Evolutionary conservation across 768 basidiomycete species (phyloP).

Genomic region (Termitomyces sp.): DNA sequence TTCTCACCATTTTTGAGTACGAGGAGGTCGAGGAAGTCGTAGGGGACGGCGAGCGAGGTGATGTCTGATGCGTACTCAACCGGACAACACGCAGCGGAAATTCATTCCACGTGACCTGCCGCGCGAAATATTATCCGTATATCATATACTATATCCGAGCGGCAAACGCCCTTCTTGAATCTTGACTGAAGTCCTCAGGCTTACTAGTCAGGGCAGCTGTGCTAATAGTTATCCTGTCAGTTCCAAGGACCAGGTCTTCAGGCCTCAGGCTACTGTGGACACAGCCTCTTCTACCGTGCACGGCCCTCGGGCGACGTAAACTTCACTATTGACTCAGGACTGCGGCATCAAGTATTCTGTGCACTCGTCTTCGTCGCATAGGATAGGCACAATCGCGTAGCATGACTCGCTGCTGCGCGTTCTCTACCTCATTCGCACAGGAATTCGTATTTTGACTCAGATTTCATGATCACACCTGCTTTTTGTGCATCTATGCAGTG

Average conservation of each 20-base stretch:
- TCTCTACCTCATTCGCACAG: neutral
- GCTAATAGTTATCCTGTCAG: neutral
- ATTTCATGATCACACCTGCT: neutral
- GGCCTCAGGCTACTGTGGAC: too few species aligned
- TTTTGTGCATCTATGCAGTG: neutral
- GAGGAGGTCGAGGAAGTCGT: slow-evolving; percentile 9
- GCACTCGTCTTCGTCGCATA: neutral
- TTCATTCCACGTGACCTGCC: slow-evolving; percentile 8
- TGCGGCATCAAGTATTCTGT: neutral
- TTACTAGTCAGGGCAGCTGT: neutral
- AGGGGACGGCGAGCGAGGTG: slow-evolving; percentile 10
- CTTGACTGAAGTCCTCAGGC: neutral
- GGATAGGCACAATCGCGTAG: neutral
- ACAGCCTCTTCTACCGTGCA: neutral
- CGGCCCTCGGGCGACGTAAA: neutral
- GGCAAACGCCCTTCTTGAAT: too few species aligned
- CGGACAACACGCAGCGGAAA: neutral
- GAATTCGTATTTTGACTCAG: neutral
- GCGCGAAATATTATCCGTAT: too few species aligned
- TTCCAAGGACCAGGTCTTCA: neutral
- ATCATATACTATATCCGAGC: too few species aligned
- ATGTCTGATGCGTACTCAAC: slow-evolving; percentile 5
- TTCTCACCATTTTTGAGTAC: slow-evolving; percentile 17
- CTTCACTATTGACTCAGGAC: neutral
- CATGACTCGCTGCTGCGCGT: neutral